These are phyloP conservation scores for Vitis vinifera DNA, from an alignment of 164 flowering plant species.

Conservation along the genomic window DNA sequence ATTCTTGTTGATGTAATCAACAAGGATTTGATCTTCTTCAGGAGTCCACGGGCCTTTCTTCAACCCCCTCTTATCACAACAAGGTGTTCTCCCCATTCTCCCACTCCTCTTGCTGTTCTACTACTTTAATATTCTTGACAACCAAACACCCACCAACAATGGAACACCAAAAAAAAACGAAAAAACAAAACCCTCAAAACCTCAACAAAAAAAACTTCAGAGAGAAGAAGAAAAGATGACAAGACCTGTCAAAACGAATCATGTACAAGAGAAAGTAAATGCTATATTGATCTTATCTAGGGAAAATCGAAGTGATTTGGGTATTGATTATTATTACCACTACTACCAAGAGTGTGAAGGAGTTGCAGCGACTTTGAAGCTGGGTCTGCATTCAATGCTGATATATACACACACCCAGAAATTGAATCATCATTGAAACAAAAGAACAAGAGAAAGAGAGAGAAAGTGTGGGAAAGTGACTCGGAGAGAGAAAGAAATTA, in stretches of 20 bases:
- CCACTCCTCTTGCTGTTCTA: not conserved
- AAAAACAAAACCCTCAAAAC: too few relatives aligned
- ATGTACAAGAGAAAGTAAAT: conserved; percentile 8
- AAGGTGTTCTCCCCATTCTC: conserved; percentile 72
- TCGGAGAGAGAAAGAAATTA: not conserved
- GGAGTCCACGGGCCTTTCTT: conserved; percentile 87
- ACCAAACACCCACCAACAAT: conserved; percentile 1
- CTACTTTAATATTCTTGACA: not conserved
- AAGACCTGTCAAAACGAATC: too few relatives aligned
- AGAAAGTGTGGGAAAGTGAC: not conserved
- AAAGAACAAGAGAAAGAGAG: not conserved
- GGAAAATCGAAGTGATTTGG: conserved; percentile 8
- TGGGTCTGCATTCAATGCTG: conserved; percentile 18
- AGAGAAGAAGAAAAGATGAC: not conserved
- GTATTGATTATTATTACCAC: not conserved
- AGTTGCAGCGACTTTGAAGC: conserved; percentile 23
- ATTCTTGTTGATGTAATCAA: conserved; percentile 52
- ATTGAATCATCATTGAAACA: conserved; percentile 14
- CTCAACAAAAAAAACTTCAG: too few relatives aligned
- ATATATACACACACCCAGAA: conserved; percentile 2
- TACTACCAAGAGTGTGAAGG: conserved; percentile 7
- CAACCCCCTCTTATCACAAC: conserved; percentile 77
- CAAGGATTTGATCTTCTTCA: conserved; percentile 70
- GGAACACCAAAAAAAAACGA: not conserved
- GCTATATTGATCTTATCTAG: conserved; percentile 11